These are phyloP conservation scores for Artemisia argyi DNA, from an alignment of 129 eudicot genomes.

Conservation along the genomic window DNA sequence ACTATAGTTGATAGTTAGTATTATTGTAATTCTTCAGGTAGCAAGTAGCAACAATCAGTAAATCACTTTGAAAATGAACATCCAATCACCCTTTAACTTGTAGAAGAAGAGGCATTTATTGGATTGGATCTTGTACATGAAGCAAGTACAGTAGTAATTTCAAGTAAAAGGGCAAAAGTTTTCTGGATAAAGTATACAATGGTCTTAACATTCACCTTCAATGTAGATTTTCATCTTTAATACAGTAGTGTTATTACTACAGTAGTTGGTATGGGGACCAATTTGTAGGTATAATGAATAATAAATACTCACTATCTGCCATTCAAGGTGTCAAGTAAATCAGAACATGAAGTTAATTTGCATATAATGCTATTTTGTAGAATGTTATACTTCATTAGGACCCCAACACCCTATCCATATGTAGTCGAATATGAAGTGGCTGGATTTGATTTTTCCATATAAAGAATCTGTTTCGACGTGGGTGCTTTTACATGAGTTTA, in stretches of 20 bases:
- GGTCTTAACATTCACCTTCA: not conserved
- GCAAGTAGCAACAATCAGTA: not conserved
- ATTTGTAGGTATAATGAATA: not conserved
- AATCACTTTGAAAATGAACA: not conserved
- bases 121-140: not conserved
- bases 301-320: not conserved
- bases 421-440: no score
- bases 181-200: not conserved
- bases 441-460: no score
- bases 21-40: not conserved
- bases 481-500: not conserved
- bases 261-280: not conserved
- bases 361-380: not conserved
- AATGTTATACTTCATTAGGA: not conserved
- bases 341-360: not conserved
- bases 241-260: not conserved
- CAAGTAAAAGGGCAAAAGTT: not conserved
- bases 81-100: constrained; percentile 14
- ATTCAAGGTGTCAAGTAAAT: not conserved
- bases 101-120: constrained; percentile 17
- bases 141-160: constrained; percentile 9
- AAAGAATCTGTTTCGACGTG: not conserved
- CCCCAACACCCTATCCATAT: not conserved
- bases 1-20: no score
- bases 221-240: not conserved